Evolutionary conservation across 495 filamentous ascomycete genomes (phyloP), one percentile per base, ranked within the genome.

Genomic region (Chaetomium fimeti): DNA sequence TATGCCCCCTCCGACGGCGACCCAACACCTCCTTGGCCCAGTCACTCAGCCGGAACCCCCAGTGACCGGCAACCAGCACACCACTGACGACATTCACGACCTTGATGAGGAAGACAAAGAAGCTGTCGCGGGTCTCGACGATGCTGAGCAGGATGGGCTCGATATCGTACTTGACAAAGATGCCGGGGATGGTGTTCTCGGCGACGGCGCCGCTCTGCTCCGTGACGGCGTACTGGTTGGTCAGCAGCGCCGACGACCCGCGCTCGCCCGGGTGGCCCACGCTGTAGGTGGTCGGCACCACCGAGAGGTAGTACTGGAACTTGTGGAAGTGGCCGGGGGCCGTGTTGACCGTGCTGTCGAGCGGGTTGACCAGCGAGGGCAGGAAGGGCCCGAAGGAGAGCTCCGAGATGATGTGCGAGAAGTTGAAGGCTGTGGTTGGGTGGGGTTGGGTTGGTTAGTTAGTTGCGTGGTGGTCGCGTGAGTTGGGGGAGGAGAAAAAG

Each of bases 131-230:
- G 70, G 88, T 86, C 78, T 97, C 94, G 66, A 88, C 88, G 59
- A 99, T 87, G 27, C 88, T 87, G 32, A 99, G 79, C 68, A 91
- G 74, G 69, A 99, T 93, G 5, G 94, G 94, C 84, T 99, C 94
- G 72, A 99, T 97, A 76, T 98, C 93, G 74, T 93, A 99, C 81
- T 98, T 98, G 83, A 99, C 92, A 77, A 97, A 99, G 68, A 99
- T 90, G 13, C 95, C 95, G 1, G 94, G 94, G 7, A 96, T 84
- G 9, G 81, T 79, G 63, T 81, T 85, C 74, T 96, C 89, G 60
- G 80, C 76, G 45, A 97, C 80, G 9, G 79, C 68, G 58, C 85
- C 83, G 60, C 83, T 86, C 75, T 97, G 91, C 68, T 91, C 89
- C 0, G 93, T 98, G 0, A 95, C 94, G 47, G 93, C 94, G 82